Conservation (phyloP, 2,329 filamentous ascomycete genomes). For the Orbilia oligospora region DNA sequence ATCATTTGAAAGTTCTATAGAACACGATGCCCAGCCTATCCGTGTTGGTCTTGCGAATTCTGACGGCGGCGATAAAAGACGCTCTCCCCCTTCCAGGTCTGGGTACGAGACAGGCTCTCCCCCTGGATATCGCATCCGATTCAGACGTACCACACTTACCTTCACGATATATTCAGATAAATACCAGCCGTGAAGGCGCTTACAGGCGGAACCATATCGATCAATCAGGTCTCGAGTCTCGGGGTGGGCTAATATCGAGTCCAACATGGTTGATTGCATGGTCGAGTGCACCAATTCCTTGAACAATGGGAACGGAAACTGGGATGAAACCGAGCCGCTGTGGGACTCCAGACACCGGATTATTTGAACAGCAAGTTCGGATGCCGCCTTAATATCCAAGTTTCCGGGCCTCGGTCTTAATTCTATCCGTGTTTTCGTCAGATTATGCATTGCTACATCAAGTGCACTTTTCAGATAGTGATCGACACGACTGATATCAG, state of each 20-base stretch:
- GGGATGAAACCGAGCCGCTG: background rate
- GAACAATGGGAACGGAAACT: conserved; percentile 16
- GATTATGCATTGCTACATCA: background rate
- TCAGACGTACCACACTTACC: too few species aligned
- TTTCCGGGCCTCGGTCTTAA: too few species aligned
- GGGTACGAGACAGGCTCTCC: too few species aligned
- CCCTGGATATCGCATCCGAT: background rate
- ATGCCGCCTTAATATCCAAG: too few species aligned
- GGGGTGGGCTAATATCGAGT: background rate
- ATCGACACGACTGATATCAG: background rate
- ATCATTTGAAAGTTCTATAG: conserved; percentile 8
- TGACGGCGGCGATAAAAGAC: background rate
- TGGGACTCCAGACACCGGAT: background rate
- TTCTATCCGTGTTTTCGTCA: too few species aligned
- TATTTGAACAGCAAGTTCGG: background rate
- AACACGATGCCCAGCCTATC: conserved; percentile 2
- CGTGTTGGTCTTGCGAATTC: conserved; percentile 5
- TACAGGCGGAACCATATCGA: background rate
- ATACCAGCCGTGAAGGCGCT: conserved; percentile 18
- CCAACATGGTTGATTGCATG: too few species aligned
- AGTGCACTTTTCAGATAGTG: background rate
- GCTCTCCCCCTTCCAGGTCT: background rate
- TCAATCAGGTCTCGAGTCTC: background rate
- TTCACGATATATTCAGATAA: conserved; percentile 7
- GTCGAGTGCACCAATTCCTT: background rate